A percentile compares a stretch with the other conserved stretches of the same genome.
These are phyloP conservation scores for Entomortierella parvispora DNA, from an alignment of 192 early-diverging fungal genomes.

Conservation along the genomic window DNA sequence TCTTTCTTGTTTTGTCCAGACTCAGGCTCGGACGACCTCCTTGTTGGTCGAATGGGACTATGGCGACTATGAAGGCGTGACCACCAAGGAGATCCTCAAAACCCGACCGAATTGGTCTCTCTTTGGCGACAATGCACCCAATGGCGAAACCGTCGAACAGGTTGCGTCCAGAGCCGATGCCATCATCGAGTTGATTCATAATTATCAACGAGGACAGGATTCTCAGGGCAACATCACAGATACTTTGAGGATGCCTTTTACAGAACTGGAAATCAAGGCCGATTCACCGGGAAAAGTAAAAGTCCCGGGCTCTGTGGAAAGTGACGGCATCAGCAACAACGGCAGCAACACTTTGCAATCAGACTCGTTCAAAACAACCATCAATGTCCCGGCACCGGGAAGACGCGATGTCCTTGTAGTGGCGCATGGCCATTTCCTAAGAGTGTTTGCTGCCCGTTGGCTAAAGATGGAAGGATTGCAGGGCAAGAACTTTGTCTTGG, in stretches of 20 bases:
- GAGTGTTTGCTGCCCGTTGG: conserved; percentile 54
- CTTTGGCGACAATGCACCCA: conserved; percentile 48
- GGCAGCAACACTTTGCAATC: background rate
- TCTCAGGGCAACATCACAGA: conserved; percentile 17
- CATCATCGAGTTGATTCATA: conserved; percentile 51
- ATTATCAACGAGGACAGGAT: conserved; percentile 35
- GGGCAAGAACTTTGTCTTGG: conserved; percentile 52
- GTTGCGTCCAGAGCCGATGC: conserved; percentile 52
- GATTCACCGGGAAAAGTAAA: no score
- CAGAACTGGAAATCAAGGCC: conserved; percentile 16
- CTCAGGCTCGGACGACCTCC: conserved; percentile 35
- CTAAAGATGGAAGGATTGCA: conserved; percentile 30
- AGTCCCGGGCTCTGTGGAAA: background rate
- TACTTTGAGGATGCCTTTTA: conserved; percentile 29
- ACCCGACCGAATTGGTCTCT: conserved; percentile 39
- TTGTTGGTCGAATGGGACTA: conserved; percentile 56
- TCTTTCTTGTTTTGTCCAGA: conserved; percentile 33
- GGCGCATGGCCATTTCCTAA: conserved; percentile 53
- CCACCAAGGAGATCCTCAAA: conserved; percentile 56
- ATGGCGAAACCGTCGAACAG: conserved; percentile 55
- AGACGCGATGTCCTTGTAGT: conserved; percentile 52
- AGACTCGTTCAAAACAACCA: conserved; percentile 6
- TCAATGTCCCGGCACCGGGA: conserved; percentile 10
- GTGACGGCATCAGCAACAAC: background rate
- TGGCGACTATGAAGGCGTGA: conserved; percentile 58